A percentile compares a stretch with the other conserved stretches of the same genome.
These are phyloP conservation scores for Blastobotrys indianensis DNA, from an alignment of 1,139 yeast genomes.

Conservation along the genomic window DNA sequence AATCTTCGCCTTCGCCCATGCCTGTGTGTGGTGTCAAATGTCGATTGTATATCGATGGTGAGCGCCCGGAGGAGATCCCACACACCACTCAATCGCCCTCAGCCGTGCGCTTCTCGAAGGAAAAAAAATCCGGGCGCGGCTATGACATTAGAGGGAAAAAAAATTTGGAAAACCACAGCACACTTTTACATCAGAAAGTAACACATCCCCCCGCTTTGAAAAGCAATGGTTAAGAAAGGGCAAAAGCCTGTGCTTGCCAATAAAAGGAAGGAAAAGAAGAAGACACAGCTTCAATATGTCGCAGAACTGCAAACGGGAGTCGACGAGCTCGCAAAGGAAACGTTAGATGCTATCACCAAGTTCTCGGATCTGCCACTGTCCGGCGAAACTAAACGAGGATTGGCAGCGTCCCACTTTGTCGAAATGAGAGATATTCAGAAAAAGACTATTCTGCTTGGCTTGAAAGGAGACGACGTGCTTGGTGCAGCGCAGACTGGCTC, in stretches of 20 bases:
- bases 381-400: constrained; percentile 58
- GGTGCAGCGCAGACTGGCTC: constrained; percentile 97
- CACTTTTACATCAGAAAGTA: no score
- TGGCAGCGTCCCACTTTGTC: constrained; percentile 60
- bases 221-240: constrained; percentile 12
- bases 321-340: constrained; percentile 20
- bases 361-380: constrained; percentile 69
- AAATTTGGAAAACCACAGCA: background rate
- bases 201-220: no score
- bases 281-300: constrained; percentile 28
- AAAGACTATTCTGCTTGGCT: constrained; percentile 67
- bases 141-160: background rate
- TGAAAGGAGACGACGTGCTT: constrained; percentile 76
- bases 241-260: constrained; percentile 13
- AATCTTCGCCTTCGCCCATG: background rate
- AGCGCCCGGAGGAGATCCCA: no score
- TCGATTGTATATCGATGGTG: no score
- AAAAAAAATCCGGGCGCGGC: background rate
- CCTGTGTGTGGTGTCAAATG: background rate
- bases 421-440: constrained; percentile 82
- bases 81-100: background rate
- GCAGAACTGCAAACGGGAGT: constrained; percentile 23
- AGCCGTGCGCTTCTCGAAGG: background rate
- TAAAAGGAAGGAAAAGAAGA: constrained; percentile 2
- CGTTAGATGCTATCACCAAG: constrained; percentile 12